Evolutionary conservation across 148 eudicot species (phyloP).

Genomic region (Drosera capensis): DNA sequence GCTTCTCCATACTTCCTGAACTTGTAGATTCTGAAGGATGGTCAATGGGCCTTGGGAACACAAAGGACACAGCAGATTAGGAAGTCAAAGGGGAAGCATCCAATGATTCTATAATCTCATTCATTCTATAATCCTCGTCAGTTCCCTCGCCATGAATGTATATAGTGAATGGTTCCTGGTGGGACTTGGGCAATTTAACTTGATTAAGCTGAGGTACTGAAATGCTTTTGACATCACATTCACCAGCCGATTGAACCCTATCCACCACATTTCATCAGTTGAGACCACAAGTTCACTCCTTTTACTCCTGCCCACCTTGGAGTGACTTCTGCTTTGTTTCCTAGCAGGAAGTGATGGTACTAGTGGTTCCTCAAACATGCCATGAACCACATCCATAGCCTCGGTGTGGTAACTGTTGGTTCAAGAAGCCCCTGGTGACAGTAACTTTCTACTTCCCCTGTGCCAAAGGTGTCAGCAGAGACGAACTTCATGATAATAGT

Average conservation of each 20-base stretch:
- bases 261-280: conserved; percentile 35
- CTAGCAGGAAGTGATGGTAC: conserved; percentile 39
- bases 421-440: conserved; percentile 82
- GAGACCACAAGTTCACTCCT: conserved; percentile 45
- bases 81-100: conserved; percentile 22
- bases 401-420: conserved; percentile 67
- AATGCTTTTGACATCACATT: conserved; percentile 8
- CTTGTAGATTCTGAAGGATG: conserved; percentile 26
- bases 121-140: conserved; percentile 16
- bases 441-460: conserved; percentile 68
- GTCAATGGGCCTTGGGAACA: conserved; percentile 48
- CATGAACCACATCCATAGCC: conserved; percentile 61
- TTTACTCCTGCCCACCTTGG: conserved; percentile 20
- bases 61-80: conserved; percentile 19
- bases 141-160: conserved; percentile 47
- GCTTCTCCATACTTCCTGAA: conserved; percentile 21
- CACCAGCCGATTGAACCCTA: conserved; percentile 15
- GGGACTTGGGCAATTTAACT: conserved; percentile 11
- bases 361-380: conserved; percentile 83
- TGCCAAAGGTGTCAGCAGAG: conserved; percentile 63
- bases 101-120: conserved; percentile 15
- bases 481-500: conserved; percentile 61
- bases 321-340: conserved; percentile 21
- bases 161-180: conserved; percentile 47
- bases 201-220: conserved; percentile 1